Base-by-base conservation (phyloP, 148 eudicot species). In the Rheum nobile region DNA sequence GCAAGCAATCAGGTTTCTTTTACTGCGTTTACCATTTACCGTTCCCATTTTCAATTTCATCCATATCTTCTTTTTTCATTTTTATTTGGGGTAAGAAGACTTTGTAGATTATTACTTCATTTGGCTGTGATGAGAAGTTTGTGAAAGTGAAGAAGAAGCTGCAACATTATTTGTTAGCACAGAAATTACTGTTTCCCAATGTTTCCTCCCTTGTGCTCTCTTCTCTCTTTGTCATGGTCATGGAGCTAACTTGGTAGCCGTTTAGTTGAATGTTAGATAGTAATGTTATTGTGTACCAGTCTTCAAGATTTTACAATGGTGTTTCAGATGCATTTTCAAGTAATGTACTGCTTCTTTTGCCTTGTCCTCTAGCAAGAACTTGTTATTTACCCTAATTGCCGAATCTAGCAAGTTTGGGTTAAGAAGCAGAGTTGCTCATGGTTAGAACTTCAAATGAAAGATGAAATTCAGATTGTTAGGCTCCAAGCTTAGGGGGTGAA, bases 61-160 rank as follows among this genome's bases (percentile, higher is more conserved):
- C 39, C 73, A 71, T 38, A 38, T 71, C 50, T 68, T 39, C 35
- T 68, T 68, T 37, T 37, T 4, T 32, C 11, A 7, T 29, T 67
- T 35, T 68, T 34, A 17, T 28, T 28, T 59, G 31, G 67, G 19
- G 34, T 59, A 68, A 39, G 72, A 39, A 39, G 72, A 39, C 72
- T 68, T 21, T 68, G 72, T 68, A 68, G 72, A 68, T 34, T 68
- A 68, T 39, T 68, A 68, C 72, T 35, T 68, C 72, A 68, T 70
- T 71, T 71, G 47, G 47, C 31, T 71, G 73, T 71, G 73, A 71
- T 71, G 17, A 22, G 48, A 71, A 43, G 73, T 71, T 71, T 71
- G 70, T 65, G 70, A 65, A 65, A 34, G 70, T 65, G 70, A 65
- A 65, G 67, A 61, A 61, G 70, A 65, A 65, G 70, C 70, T 65